Evolutionary conservation across 2,329 filamentous ascomycete genomes (phyloP).

Genomic region (Huntiella decipiens): DNA sequence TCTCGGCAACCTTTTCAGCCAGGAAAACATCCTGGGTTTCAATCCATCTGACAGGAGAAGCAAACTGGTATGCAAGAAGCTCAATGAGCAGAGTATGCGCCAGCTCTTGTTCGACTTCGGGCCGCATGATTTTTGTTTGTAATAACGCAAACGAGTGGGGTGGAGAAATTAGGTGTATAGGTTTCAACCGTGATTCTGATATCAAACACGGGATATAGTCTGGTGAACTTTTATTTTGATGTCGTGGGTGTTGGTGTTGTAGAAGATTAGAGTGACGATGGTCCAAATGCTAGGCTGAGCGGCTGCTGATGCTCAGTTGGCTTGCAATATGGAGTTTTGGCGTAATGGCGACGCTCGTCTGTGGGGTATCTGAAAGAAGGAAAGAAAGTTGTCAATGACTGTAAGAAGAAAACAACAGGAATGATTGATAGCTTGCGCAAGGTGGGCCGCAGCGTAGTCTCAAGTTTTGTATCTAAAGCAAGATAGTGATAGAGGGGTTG

Average conservation of each 20-base stretch:
- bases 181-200: neutral
- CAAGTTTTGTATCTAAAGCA: constrained; percentile 10
- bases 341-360: constrained; percentile 1
- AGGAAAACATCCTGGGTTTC: constrained; percentile 99
- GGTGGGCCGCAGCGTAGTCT: constrained; percentile 3
- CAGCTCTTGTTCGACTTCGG: constrained; percentile 98
- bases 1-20: constrained; percentile 84
- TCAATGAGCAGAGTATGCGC: constrained; percentile 95
- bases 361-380: constrained; percentile 8
- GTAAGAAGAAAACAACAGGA: constrained; percentile 5
- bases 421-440: constrained; percentile 2
- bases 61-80: constrained; percentile 97
- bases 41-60: constrained; percentile 97
- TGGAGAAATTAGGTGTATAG: constrained; percentile 3
- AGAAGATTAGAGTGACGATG: neutral
- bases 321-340: neutral
- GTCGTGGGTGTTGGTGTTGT: neutral
- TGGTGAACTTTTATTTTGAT: too few relatives aligned
- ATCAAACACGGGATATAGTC: neutral
- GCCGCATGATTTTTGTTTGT: constrained; percentile 47
- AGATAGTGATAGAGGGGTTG: neutral
- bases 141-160: constrained; percentile 1
- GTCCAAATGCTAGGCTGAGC: constrained; percentile 3
- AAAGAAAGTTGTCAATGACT: constrained; percentile 3
- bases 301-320: constrained; percentile 3